Percentiles rank a stretch among this genome's conserved stretches.
phyloP scores from a whole-genome alignment of 495 filamentous ascomycete species.

The Aspergillus baeticus region DNA sequence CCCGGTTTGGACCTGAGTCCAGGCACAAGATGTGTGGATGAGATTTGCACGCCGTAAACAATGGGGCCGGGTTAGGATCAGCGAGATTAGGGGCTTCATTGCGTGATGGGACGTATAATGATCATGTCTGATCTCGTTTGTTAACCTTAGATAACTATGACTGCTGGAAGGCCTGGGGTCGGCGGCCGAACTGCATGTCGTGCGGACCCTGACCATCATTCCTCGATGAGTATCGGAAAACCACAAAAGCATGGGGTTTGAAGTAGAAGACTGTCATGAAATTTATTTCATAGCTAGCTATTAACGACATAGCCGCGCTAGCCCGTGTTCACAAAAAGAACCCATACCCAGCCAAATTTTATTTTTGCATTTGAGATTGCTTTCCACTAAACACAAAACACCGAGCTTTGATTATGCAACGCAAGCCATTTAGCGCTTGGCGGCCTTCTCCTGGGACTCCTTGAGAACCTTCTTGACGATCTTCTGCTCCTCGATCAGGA shows the following conservation, averaged over 20 bases:
- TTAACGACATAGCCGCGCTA: constrained; percentile 16
- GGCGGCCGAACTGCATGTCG: not conserved
- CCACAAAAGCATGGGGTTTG: not conserved
- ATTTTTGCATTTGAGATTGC: constrained; percentile 39
- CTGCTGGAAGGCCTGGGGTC: not conserved
- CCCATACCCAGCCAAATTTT: constrained; percentile 26
- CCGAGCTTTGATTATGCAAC: constrained; percentile 32
- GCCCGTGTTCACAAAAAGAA: constrained; percentile 27
- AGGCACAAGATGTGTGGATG: too few species aligned
- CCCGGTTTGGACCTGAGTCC: too few species aligned
- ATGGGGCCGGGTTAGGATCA: not conserved
- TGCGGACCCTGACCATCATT: not conserved
- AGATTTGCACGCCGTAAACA: too few species aligned
- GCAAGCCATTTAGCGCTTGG: constrained; percentile 49
- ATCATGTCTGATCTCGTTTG: not conserved
- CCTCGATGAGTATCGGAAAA: not conserved
- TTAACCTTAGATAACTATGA: not conserved
- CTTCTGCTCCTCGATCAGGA: constrained; percentile 99
- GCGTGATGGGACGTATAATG: not conserved
- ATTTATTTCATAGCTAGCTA: constrained; percentile 22
- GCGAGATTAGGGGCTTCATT: not conserved
- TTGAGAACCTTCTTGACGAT: constrained; percentile 99
- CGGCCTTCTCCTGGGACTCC: constrained; percentile 80
- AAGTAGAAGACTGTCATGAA: constrained; percentile 17
- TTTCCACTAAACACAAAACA: constrained; percentile 41